Conservation (phyloP, 2,329 filamentous ascomycete genomes). For the Ustilaginoidea virens region DNA sequence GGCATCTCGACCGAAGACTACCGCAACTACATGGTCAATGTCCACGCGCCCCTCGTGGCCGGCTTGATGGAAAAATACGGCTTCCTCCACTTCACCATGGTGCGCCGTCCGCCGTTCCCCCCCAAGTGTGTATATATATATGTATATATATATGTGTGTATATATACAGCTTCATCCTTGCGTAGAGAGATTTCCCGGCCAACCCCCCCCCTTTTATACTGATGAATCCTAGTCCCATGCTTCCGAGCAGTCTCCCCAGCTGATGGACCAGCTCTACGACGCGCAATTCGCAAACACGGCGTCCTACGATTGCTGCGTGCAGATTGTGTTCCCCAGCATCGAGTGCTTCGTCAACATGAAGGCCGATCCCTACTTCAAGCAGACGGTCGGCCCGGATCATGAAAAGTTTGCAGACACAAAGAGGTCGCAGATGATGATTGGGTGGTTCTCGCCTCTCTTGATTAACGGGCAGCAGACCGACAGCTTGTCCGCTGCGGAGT, state of each 20-base stretch:
- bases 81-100: conserved; percentile 1
- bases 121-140: no score
- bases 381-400: conserved; percentile 1
- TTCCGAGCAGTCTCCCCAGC: background rate
- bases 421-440: conserved; percentile 4
- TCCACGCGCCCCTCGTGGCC: conserved; percentile 1
- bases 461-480: background rate
- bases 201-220: no score
- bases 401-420: conserved; percentile 2
- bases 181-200: no score
- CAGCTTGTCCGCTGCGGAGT: no score
- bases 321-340: conserved; percentile 1
- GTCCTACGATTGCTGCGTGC: conserved; percentile 1
- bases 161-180: no score
- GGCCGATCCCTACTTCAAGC: conserved; percentile 1
- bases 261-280: conserved; percentile 1
- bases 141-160: no score
- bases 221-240: background rate
- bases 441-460: conserved; percentile 1
- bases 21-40: conserved; percentile 3
- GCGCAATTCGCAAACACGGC: conserved; percentile 1
- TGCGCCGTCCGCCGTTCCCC: no score
- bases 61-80: conserved; percentile 1
- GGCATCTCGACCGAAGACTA: conserved; percentile 1
- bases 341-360: conserved; percentile 1